Evolutionary conservation across 495 filamentous ascomycete genomes (phyloP), one percentile per base, ranked within the genome.

Genomic region (Penicillium argentinense): DNA sequence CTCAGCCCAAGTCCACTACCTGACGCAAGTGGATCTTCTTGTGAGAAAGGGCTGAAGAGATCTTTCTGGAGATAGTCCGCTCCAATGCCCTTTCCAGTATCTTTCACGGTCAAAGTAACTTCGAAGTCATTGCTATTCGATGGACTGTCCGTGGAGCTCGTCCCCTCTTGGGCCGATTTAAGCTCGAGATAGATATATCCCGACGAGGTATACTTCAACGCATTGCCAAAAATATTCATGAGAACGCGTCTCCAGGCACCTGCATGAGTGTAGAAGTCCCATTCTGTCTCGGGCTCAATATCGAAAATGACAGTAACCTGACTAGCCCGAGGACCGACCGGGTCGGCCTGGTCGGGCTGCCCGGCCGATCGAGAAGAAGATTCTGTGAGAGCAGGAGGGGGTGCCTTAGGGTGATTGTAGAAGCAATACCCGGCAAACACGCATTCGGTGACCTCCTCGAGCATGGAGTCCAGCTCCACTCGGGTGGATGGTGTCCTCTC

Each of bases 1-100:
- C 58, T 82, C 39, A 89, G 69, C 0, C 85, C 85, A 3, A 87
- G 70, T 5, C 87, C 86, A 12, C 83, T 84, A n/a, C 87, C 87
- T 6, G 79, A 69, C 0, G 76, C 71, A 17, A 87, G 68, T 1
- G 72, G 60, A 45, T 88, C 74, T 53, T 89, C 86, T 47, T 91
- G 87, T 3, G 73, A 73, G 51, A 89, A 91, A 0, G 86, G 82
- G 4, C 73, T 81, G 60, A 84, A 91, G 1, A 88, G 55, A 16
- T 76, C 69, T 25, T 82, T 78, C 12, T 79, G 76, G 28, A 89
- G 27, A 45, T 51, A 67, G 7, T 54, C 76, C 5, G 75, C 56
- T 0, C 74, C 74, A 42, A 91, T 89, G 6, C 87, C 87, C 25
- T 75, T 74, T 6, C 85, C 85, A 1, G 84, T 83, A 46, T 88